phyloP scores from a whole-genome alignment of 495 filamentous ascomycete species.

The Delitschia confertaspora region DNA sequence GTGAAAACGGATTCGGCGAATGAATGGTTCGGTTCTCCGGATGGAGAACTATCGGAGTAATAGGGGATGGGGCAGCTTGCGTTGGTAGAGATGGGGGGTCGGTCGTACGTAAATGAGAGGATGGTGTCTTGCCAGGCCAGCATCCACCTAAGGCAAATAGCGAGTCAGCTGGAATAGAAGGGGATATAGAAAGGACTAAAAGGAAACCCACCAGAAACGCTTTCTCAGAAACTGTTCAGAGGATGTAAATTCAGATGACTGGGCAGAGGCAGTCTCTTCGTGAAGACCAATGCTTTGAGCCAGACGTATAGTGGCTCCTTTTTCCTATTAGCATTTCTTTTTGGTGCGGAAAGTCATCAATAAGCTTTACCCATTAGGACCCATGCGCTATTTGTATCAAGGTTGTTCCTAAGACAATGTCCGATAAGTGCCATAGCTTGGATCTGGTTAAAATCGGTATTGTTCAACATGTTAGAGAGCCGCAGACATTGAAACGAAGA shows the following conservation, averaged over 20 bases:
- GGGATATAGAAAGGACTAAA: no score
- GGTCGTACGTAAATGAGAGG: background rate
- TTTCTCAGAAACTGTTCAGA: background rate
- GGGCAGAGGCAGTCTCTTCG: background rate
- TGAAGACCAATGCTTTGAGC: background rate
- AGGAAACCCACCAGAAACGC: background rate
- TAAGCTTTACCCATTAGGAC: background rate
- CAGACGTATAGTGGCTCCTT: background rate
- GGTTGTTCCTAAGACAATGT: background rate
- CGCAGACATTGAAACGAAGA: background rate
- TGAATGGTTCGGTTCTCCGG: background rate
- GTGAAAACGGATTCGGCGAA: background rate
- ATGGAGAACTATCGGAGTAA: background rate
- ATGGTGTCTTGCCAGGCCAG: background rate
- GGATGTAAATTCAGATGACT: background rate
- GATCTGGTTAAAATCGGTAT: background rate
- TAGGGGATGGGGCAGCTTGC: background rate
- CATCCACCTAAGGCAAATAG: no score
- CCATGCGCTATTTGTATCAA: background rate
- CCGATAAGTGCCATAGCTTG: background rate
- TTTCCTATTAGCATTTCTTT: no score
- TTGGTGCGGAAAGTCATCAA: no score
- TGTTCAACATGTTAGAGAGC: background rate
- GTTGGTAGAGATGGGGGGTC: background rate
- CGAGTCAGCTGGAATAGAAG: no score